A percentile compares a stretch with the other conserved stretches of the same genome.
These are phyloP conservation scores for Aureobasidium lini DNA, from an alignment of 2,329 filamentous ascomycete species.

Conservation along the genomic window DNA sequence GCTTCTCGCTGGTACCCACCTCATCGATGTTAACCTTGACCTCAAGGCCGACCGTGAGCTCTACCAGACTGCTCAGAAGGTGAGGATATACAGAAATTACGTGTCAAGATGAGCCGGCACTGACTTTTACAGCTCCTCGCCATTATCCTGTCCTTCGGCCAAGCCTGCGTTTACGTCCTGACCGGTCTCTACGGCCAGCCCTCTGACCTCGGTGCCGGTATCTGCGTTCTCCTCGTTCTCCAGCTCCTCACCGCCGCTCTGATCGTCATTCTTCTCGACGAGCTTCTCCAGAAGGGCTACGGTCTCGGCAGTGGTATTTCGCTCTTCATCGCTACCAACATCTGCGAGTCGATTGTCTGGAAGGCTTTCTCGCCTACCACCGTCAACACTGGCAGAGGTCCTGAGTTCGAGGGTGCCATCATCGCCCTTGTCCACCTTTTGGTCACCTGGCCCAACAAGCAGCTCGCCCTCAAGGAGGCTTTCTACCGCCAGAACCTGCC, in stretches of 20 bases:
- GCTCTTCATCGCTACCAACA: constrained; percentile 99
- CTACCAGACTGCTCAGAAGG: constrained; percentile 98
- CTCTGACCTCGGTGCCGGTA: constrained; percentile 91
- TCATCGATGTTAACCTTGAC: constrained; percentile 99
- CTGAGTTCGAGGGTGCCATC: constrained; percentile 97
- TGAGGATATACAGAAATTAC: neutral
- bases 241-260: constrained; percentile 96
- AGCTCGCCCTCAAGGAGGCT: constrained; percentile 92
- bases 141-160: constrained; percentile 94
- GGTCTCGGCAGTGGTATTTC: constrained; percentile 97
- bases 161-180: constrained; percentile 96
- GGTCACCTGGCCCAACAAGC: constrained; percentile 99
- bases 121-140: constrained; percentile 55
- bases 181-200: constrained; percentile 96
- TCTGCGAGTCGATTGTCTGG: constrained; percentile 99
- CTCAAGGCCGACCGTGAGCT: constrained; percentile 99
- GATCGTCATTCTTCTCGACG: constrained; percentile 97
- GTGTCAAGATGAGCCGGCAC: neutral
- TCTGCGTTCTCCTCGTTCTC: constrained; percentile 95
- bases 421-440: constrained; percentile 97
- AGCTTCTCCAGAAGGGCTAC: constrained; percentile 98
- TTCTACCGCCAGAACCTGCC: constrained; percentile 99
- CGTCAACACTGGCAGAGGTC: constrained; percentile 97
- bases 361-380: constrained; percentile 99
- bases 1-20: constrained; percentile 95